A percentile compares a stretch with the other conserved stretches of the same genome.
Conservation (phyloP, 495 filamentous ascomycete species). For the Tuber aestivum region DNA sequence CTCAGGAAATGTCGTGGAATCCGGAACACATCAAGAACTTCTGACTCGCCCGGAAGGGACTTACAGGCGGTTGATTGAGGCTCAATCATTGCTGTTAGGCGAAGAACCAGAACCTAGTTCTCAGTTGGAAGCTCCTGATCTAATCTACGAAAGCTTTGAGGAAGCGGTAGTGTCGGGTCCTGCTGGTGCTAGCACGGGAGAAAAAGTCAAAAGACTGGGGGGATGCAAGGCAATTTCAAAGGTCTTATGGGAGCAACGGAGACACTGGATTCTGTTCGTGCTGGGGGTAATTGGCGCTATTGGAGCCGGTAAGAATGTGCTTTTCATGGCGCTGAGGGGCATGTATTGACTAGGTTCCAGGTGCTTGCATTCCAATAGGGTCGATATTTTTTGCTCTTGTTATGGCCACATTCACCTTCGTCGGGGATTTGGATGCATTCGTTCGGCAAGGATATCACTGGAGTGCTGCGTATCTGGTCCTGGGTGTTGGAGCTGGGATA, state of each 20-base stretch:
- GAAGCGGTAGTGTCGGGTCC: neutral
- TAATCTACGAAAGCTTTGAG: neutral
- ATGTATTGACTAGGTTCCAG: slow-evolving; percentile 22
- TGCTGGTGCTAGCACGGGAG: neutral
- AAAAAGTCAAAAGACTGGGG: slow-evolving; percentile 26
- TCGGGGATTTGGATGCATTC: slow-evolving; percentile 44
- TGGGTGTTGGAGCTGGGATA: slow-evolving; percentile 50
- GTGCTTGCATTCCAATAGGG: slow-evolving; percentile 49
- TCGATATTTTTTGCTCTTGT: slow-evolving; percentile 51
- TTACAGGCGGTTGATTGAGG: slow-evolving; percentile 39
- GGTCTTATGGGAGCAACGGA: slow-evolving; percentile 50
- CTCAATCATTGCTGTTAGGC: slow-evolving; percentile 32
- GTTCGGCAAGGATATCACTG: slow-evolving; percentile 52
- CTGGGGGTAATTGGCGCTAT: slow-evolving; percentile 49
- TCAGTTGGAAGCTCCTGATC: neutral
- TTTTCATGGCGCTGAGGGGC: neutral
- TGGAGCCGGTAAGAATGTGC: slow-evolving; percentile 50
- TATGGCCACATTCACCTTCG: slow-evolving; percentile 49
- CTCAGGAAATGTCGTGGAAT: slow-evolving; percentile 57
- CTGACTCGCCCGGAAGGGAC: slow-evolving; percentile 48
- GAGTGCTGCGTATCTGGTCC: slow-evolving; percentile 60
- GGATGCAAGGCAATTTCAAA: slow-evolving; percentile 45
- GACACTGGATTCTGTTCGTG: slow-evolving; percentile 48
- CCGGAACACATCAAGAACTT: slow-evolving; percentile 76
- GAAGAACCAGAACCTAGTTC: neutral